Evolutionary conservation across 257 asterid genomes (phyloP), one percentile per base, ranked within the genome.

Genomic region (Plantago major): DNA sequence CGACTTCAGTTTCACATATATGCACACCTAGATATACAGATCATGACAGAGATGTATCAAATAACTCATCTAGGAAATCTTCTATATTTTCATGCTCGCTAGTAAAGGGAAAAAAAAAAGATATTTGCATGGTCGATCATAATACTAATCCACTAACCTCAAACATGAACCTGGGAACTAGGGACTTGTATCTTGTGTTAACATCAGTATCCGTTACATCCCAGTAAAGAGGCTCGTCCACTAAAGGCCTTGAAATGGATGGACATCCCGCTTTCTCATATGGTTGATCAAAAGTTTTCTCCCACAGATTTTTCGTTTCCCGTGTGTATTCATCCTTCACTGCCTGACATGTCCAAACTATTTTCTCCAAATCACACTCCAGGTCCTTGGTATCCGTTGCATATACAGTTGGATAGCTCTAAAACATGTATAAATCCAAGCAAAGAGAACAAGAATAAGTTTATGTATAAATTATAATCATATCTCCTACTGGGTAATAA

Each of bases 391-490:
- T 65, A 67, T 91, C 96, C 71, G 64, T 64, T 44, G 82, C 81
- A 74, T 91, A 91, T 68, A 71, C 77, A 49, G 90, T 82, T 52
- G 98, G 96, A 73, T 91, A 91, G 89, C 98, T 88, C 98, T 91
- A 64, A 64, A 38, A 64, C 63, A 66, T 42, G 26, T 22, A 22
- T 22, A 22, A 22, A 22, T 22, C 26, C 30, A 44, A 63, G 26
- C 64, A 73, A 80, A 66, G 69, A 55, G 49, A 44, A 17, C 60
- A 62, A 51, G 63, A 65, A 43, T 46, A 40, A 63, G 37, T 67
- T 33, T 11, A 33, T 33, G 40, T 7, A 33, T 52, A 46, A 42
- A 50, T 26, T n/a, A n/a, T n/a, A 11, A 53, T 48, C 37, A 22
- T 22, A 22, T 16, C 60, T 15, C 4, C 46, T 43, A 19, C 6